These are phyloP conservation scores for Macaranga tanarius DNA, from an alignment of 441 rosid genomes.

Conservation along the genomic window DNA sequence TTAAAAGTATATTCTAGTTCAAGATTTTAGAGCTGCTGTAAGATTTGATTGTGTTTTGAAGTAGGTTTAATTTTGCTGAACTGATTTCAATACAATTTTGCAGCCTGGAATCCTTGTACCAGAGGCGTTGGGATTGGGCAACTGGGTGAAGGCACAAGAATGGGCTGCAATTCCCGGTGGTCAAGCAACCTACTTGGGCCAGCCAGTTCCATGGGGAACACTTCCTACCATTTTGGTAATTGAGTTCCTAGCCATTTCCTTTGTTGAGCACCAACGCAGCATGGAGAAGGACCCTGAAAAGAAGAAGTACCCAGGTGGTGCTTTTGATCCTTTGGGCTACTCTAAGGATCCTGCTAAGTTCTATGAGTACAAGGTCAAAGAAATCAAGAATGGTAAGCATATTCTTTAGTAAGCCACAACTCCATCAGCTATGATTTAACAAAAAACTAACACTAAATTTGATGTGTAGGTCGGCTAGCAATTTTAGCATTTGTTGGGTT, in stretches of 20 bases:
- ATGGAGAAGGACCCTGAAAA: slow-evolving; percentile 97
- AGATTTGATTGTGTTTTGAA: neutral
- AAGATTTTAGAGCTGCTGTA: too few species aligned
- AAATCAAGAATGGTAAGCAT: slow-evolving; percentile 60
- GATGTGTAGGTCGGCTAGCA: slow-evolving; percentile 72
- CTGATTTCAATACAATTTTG: slow-evolving; percentile 18
- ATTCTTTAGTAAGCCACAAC: neutral
- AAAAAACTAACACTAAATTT: neutral
- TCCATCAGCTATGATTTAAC: too few species aligned
- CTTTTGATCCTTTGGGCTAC: slow-evolving; percentile 96
- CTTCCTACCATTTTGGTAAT: slow-evolving; percentile 82
- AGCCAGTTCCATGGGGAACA: slow-evolving; percentile 98
- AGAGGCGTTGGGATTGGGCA: slow-evolving; percentile 89
- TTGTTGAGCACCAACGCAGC: slow-evolving; percentile 98
- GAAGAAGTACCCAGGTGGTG: slow-evolving; percentile 97
- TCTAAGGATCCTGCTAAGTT: slow-evolving; percentile 93
- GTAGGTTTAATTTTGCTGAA: neutral
- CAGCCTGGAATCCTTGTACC: slow-evolving; percentile 93
- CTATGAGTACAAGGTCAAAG: slow-evolving; percentile 80
- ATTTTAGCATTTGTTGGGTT: slow-evolving; percentile 90
- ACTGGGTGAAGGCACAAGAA: slow-evolving; percentile 98
- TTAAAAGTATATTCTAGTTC: too few species aligned
- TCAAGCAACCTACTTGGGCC: slow-evolving; percentile 92
- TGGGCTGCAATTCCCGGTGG: slow-evolving; percentile 98
- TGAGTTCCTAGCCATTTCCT: slow-evolving; percentile 82